Evolutionary conservation across 306 rosid genomes (phyloP).

Genomic region (Datisca glomerata): DNA sequence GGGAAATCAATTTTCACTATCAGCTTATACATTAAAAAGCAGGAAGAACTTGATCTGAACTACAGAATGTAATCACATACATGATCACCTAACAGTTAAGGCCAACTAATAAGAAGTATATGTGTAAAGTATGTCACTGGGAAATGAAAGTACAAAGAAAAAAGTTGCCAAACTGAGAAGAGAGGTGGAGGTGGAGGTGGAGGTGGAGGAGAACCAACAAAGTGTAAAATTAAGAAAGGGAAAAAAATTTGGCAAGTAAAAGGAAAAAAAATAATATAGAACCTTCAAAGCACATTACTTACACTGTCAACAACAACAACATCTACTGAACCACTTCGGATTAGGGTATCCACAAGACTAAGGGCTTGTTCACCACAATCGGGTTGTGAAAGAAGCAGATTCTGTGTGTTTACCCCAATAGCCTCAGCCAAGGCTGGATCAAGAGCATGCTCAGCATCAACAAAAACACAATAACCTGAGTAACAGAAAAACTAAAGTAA

Average conservation of each 20-base stretch:
- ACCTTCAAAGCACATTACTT: constrained; percentile 24
- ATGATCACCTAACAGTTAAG: no score
- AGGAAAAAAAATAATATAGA: not conserved
- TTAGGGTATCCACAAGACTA: constrained; percentile 77
- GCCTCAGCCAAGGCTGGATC: constrained; percentile 69
- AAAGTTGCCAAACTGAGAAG: not conserved
- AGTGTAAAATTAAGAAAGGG: no score
- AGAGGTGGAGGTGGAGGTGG: no score
- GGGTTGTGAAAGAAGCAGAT: constrained; percentile 84
- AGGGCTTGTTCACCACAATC: constrained; percentile 96
- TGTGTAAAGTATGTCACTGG: not conserved
- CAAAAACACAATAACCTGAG: constrained; percentile 68
- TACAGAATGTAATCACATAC: no score
- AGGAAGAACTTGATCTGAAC: constrained; percentile 4
- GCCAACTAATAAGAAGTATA: not conserved
- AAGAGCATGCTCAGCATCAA: constrained; percentile 95
- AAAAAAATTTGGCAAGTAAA: no score
- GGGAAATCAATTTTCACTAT: constrained; percentile 14
- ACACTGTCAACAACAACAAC: constrained; percentile 96
- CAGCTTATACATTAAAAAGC: constrained; percentile 1
- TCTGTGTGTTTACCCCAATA: constrained; percentile 67
- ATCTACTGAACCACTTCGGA: constrained; percentile 89
- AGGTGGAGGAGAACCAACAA: no score
- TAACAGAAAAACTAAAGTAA: constrained; percentile 10
- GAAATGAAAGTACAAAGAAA: constrained; percentile 1